phyloP scores from a whole-genome alignment of 192 early-diverging fungal genomes.

The Coemansia sp. region DNA sequence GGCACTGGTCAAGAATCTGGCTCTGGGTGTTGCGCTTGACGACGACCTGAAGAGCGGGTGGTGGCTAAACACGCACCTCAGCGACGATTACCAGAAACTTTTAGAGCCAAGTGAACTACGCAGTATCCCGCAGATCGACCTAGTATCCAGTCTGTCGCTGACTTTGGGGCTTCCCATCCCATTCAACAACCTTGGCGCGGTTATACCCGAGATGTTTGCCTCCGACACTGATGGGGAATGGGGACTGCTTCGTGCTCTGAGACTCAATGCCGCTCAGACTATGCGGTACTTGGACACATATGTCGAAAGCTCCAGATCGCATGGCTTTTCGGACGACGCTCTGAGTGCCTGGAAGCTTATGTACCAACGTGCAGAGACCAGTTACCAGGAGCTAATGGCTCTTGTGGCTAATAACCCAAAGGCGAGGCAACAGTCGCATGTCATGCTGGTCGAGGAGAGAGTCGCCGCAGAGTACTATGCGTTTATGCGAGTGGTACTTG shows the following conservation, averaged over 20 bases:
- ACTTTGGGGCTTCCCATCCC: conserved; percentile 87
- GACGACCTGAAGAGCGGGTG: conserved; percentile 43
- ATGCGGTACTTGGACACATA: conserved; percentile 51
- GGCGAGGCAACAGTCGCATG: conserved; percentile 2
- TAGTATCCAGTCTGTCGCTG: conserved; percentile 83
- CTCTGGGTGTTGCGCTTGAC: conserved; percentile 53
- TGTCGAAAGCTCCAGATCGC: conserved; percentile 30
- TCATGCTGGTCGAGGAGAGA: conserved; percentile 29
- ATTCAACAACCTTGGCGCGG: conserved; percentile 87
- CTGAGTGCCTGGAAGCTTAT: conserved; percentile 36
- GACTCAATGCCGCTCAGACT: conserved; percentile 68
- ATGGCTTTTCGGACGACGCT: conserved; percentile 47
- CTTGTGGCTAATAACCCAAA: conserved; percentile 3
- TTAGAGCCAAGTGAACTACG: conserved; percentile 48
- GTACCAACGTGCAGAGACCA: conserved; percentile 35
- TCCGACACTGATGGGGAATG: conserved; percentile 31
- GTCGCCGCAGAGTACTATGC: conserved; percentile 46
- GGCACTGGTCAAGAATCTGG: conserved; percentile 6
- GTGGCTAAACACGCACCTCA: conserved; percentile 43
- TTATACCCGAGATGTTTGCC: conserved; percentile 87
- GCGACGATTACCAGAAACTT: conserved; percentile 32
- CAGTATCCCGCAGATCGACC: conserved; percentile 87
- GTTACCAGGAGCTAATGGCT: conserved; percentile 29
- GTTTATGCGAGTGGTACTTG: conserved; percentile 68
- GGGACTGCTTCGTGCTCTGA: conserved; percentile 59